Base-by-base conservation (phyloP, 2,329 filamentous ascomycete genomes). In the Calycina herbarum region DNA sequence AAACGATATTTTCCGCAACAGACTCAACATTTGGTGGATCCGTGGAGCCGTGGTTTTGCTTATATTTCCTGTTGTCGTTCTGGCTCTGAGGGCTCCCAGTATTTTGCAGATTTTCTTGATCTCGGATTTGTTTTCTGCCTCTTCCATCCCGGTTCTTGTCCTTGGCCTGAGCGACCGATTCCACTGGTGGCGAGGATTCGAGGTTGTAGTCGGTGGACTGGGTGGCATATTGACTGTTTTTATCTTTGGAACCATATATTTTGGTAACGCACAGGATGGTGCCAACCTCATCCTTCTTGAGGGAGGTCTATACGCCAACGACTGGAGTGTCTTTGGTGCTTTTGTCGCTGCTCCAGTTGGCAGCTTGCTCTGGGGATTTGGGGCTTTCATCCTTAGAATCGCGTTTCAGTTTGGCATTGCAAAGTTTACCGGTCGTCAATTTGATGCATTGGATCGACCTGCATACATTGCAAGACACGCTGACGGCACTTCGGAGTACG, bases 1-100 rank as follows among this genome's bases (percentile, higher is more conserved):
- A 70, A 94, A 94, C 79, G 92, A 95, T 75, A 78, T 95, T 15
- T 94, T 94, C 83, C 88, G 91, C 72, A 95, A 95, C 82, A 86
- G 85, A 66, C 85, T 95, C 64, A 89, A 88, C 73, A 85, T 94
- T 69, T 91, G 90, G 86, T 85, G 82, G 76, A 89, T 94, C 71
- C 89, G 92, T 58, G 82, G 74, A 20, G 82, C 82, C 51, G 91
- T 95, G 31, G 85, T 94, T 0, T 75, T 91, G 17, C 73, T 94
- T 76, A 93, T 93, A 74, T 79, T 93, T 68, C 92, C 92, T 1
- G 85, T 89, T 61, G 85, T 94, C 13, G 85, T 92, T 31, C 83
- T 94, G 58, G 91, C 91, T 11, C 82, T 94, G 64, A 89, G 88
- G 74, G 87, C 88, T 7, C 90, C 91, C 1, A 88, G 86, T 60